These are phyloP conservation scores for Spathaspora gorwiae DNA, from an alignment of 805 yeast genomes.

Conservation along the genomic window DNA sequence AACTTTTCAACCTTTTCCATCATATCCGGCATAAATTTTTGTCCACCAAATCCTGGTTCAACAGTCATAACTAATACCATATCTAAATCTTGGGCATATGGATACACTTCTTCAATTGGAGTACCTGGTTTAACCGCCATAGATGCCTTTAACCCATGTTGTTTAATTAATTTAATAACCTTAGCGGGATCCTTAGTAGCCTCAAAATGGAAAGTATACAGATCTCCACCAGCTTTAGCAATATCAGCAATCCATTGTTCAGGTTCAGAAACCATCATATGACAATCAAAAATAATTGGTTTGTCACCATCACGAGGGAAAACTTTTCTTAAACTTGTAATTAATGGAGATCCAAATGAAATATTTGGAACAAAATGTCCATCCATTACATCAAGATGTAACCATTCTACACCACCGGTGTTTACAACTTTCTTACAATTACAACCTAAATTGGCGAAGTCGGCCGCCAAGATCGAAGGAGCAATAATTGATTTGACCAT, in stretches of 20 bases:
- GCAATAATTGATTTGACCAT: slow-evolving; percentile 81
- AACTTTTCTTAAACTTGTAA: slow-evolving; percentile 67
- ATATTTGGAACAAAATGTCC: slow-evolving; percentile 98
- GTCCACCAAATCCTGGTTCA: slow-evolving; percentile 99
- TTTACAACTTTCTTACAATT: slow-evolving; percentile 79
- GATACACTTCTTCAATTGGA: slow-evolving; percentile 74
- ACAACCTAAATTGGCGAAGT: slow-evolving; percentile 83
- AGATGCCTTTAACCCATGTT: slow-evolving; percentile 85
- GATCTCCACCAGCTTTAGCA: slow-evolving; percentile 92
- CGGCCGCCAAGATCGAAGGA: slow-evolving; percentile 90
- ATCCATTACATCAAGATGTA: slow-evolving; percentile 97
- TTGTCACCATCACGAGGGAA: slow-evolving; percentile 61
- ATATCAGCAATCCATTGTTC: slow-evolving; percentile 91
- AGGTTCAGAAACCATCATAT: slow-evolving; percentile 95
- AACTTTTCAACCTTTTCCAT: slow-evolving; percentile 88
- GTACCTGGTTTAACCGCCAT: slow-evolving; percentile 95
- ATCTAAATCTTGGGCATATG: slow-evolving; percentile 72
- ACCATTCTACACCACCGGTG: slow-evolving; percentile 83
- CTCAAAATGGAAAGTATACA: slow-evolving; percentile 94
- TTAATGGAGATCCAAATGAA: slow-evolving; percentile 89
- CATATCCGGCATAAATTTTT: slow-evolving; percentile 90
- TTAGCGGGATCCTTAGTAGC: slow-evolving; percentile 75
- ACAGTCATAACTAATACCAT: slow-evolving; percentile 98
- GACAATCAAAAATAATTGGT: slow-evolving; percentile 78
- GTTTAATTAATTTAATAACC: slow-evolving; percentile 70